These are phyloP conservation scores for Styphnolobium japonicum DNA, from an alignment of 306 rosid species.

Conservation along the genomic window DNA sequence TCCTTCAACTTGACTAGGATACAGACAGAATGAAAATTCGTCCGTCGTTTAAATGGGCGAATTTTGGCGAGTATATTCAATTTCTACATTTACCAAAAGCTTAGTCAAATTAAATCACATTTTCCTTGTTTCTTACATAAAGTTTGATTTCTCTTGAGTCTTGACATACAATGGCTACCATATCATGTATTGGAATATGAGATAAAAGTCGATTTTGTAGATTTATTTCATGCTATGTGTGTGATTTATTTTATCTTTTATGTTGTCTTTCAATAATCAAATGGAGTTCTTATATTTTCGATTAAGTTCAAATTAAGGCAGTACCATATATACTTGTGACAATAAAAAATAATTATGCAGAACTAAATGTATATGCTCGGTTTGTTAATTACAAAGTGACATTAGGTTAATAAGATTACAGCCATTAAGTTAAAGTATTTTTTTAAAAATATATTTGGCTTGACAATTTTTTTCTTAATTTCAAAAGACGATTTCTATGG, in stretches of 20 bases:
- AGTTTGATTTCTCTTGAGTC: background rate
- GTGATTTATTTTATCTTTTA: background rate
- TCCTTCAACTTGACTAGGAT: slow-evolving; percentile 23
- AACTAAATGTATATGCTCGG: background rate
- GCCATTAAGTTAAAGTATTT: no score
- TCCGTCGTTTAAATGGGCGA: background rate
- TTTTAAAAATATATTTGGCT: background rate
- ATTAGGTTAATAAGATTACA: no score
- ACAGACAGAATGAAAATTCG: background rate
- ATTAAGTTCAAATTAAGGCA: no score
- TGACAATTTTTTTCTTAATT: background rate
- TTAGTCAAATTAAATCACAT: slow-evolving; percentile 15
- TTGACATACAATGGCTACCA: background rate
- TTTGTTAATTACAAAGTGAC: background rate
- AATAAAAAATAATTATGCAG: no score
- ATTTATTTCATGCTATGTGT: background rate
- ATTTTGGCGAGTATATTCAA: slow-evolving; percentile 23
- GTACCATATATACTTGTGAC: no score
- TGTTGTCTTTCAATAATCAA: background rate
- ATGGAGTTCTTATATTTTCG: background rate
- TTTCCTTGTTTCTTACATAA: background rate
- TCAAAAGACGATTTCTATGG: background rate
- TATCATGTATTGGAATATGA: background rate
- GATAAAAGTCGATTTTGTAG: background rate
- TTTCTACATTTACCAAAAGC: slow-evolving; percentile 2